phyloP scores from a whole-genome alignment of 805 yeast genomes.

The Saturnispora quitensis region DNA sequence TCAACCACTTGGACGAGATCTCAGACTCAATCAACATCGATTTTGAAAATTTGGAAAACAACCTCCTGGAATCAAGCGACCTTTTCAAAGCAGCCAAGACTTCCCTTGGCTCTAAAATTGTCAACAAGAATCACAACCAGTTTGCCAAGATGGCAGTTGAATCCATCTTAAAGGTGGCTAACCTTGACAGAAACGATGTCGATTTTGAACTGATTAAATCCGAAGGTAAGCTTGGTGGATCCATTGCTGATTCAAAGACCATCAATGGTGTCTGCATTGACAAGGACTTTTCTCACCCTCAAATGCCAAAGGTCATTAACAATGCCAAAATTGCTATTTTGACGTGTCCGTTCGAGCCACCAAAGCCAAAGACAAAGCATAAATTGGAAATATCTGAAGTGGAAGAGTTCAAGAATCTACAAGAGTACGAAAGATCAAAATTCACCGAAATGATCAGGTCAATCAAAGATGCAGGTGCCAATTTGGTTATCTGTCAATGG shows the following conservation, averaged over 20 bases:
- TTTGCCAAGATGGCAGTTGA: conserved; percentile 98
- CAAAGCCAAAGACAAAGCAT: conserved; percentile 98
- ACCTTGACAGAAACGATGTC: conserved; percentile 85
- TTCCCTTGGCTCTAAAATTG: conserved; percentile 90
- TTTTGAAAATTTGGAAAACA: conserved; percentile 23
- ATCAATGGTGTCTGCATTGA: conserved; percentile 90
- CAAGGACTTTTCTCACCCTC: conserved; percentile 97
- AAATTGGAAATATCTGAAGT: conserved; percentile 89
- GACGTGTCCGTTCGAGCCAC: conserved; percentile 99
- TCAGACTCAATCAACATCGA: conserved; percentile 33
- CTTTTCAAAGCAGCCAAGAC: conserved; percentile 89
- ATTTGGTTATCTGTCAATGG: conserved; percentile 97
- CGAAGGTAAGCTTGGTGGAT: conserved; percentile 93
- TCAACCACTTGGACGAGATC: conserved; percentile 59
- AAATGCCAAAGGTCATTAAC: conserved; percentile 77
- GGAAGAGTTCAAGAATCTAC: conserved; percentile 86
- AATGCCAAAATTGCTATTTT: conserved; percentile 88
- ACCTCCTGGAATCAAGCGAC: conserved; percentile 35
- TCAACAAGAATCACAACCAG: conserved; percentile 84
- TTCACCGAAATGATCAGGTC: conserved; percentile 82
- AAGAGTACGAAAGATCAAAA: conserved; percentile 84
- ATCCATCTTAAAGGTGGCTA: conserved; percentile 87
- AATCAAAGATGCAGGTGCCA: conserved; percentile 88
- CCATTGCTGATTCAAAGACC: conserved; percentile 74
- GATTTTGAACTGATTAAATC: conserved; percentile 94